Conservation (phyloP, 306 rosid genomes). For the Rosa rugosa region DNA sequence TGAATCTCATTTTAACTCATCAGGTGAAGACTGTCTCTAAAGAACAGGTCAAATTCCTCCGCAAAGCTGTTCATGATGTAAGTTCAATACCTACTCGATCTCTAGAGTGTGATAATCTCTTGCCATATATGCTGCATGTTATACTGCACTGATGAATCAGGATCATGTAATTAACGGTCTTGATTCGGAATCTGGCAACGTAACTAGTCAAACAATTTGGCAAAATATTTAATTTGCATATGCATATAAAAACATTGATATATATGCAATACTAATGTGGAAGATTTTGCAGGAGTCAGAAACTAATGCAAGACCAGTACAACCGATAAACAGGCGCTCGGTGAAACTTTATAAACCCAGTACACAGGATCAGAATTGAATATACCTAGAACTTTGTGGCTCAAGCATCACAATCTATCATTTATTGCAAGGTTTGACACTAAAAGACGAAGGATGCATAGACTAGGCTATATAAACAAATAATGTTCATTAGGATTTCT, state of each 20-base stretch:
- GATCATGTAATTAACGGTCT: neutral
- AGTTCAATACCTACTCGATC: slow-evolving; percentile 29
- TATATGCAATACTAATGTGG: neutral
- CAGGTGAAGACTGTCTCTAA: slow-evolving; percentile 51
- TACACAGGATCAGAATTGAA: slow-evolving; percentile 19
- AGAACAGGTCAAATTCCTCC: slow-evolving; percentile 54
- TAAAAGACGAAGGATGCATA: neutral
- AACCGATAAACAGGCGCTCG: slow-evolving; percentile 44
- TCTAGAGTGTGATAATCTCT: neutral
- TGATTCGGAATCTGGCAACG: neutral
- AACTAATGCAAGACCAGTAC: slow-evolving; percentile 70
- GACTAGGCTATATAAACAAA: neutral
- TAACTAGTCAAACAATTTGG: neutral
- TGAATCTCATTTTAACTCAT: neutral
- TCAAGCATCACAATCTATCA: neutral
- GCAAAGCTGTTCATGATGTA: slow-evolving; percentile 75
- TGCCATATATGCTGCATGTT: too few species aligned
- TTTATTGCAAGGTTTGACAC: neutral
- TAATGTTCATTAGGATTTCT: neutral
- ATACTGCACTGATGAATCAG: neutral
- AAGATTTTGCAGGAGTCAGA: slow-evolving; percentile 48
- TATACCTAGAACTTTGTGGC: neutral
- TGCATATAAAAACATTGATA: neutral
- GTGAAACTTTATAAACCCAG: slow-evolving; percentile 39
- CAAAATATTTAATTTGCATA: too few species aligned